phyloP scores from a whole-genome alignment of 2,329 filamentous ascomycete genomes.

The Colletotrichum kahawae region DNA sequence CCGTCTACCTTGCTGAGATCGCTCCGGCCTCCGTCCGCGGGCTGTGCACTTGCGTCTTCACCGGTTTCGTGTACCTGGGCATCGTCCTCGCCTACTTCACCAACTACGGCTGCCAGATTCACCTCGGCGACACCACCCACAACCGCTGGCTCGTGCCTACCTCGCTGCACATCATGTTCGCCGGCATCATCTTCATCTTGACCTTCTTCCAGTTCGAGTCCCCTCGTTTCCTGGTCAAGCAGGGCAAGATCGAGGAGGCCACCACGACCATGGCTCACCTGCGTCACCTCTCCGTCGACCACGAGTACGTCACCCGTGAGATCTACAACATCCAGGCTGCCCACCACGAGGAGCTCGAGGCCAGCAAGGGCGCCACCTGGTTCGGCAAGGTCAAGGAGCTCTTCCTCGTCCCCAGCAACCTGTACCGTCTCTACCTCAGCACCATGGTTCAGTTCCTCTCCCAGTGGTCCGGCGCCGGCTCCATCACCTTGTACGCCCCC shows the following conservation, averaged over 20 bases:
- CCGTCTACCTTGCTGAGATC: slow-evolving; percentile 76
- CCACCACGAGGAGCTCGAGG: slow-evolving; percentile 74
- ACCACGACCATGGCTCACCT: slow-evolving; percentile 59
- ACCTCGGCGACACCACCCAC: slow-evolving; percentile 51
- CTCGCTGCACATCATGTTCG: slow-evolving; percentile 79
- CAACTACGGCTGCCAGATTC: slow-evolving; percentile 63
- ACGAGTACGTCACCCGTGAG: slow-evolving; percentile 67
- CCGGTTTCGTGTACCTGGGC: slow-evolving; percentile 70
- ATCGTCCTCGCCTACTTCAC: slow-evolving; percentile 83
- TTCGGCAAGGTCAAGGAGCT: slow-evolving; percentile 72
- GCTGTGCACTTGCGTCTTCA: slow-evolving; percentile 68
- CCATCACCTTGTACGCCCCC: slow-evolving; percentile 78
- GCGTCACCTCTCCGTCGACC: slow-evolving; percentile 62
- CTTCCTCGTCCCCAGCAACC: slow-evolving; percentile 69
- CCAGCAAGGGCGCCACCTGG: slow-evolving; percentile 69
- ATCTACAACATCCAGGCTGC: slow-evolving; percentile 68
- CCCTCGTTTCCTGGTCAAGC: slow-evolving; percentile 73
- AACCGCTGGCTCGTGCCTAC: slow-evolving; percentile 71
- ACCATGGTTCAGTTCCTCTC: slow-evolving; percentile 72
- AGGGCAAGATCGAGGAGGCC: slow-evolving; percentile 64
- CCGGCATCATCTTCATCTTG: slow-evolving; percentile 71
- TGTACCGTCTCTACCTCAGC: slow-evolving; percentile 75
- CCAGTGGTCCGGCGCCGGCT: slow-evolving; percentile 76
- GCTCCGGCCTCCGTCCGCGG: slow-evolving; percentile 72
- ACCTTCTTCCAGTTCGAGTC: slow-evolving; percentile 74